These are phyloP conservation scores for Xylaria acuta DNA, from an alignment of 495 filamentous ascomycete genomes.

Conservation along the genomic window DNA sequence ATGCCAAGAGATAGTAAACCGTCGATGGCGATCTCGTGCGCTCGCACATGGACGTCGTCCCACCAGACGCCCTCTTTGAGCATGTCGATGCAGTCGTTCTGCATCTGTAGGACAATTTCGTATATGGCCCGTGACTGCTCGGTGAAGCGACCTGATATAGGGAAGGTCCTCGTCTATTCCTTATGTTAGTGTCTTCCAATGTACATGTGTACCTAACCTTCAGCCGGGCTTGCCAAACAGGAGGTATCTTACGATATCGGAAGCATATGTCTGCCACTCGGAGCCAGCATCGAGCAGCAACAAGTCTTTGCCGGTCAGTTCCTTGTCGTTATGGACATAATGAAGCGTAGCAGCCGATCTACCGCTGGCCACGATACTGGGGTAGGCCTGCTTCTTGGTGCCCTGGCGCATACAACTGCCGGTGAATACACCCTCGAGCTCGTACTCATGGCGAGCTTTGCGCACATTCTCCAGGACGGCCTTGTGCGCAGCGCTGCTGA, in stretches of 20 bases:
- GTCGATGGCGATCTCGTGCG: conserved; percentile 81
- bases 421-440: conserved; percentile 81
- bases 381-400: conserved; percentile 80
- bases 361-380: conserved; percentile 80
- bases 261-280: conserved; percentile 80
- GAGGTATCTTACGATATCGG: conserved; percentile 67
- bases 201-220: background rate
- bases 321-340: conserved; percentile 79
- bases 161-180: conserved; percentile 77
- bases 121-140: conserved; percentile 79
- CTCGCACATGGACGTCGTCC: conserved; percentile 81
- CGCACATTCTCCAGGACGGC: conserved; percentile 71
- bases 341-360: conserved; percentile 83
- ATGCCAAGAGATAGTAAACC: conserved; percentile 80
- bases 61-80: conserved; percentile 79
- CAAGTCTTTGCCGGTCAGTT: conserved; percentile 70
- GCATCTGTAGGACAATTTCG: conserved; percentile 86
- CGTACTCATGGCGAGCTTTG: conserved; percentile 74
- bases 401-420: conserved; percentile 76
- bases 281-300: conserved; percentile 84
- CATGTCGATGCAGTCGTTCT: conserved; percentile 72
- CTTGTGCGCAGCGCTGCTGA: conserved; percentile 78
- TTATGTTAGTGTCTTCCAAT: conserved; percentile 22
- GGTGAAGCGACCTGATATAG: conserved; percentile 77
- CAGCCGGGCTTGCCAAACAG: background rate